phyloP scores from a whole-genome alignment of 345 rosid species.

The Zanthoxylum bungeanum region DNA sequence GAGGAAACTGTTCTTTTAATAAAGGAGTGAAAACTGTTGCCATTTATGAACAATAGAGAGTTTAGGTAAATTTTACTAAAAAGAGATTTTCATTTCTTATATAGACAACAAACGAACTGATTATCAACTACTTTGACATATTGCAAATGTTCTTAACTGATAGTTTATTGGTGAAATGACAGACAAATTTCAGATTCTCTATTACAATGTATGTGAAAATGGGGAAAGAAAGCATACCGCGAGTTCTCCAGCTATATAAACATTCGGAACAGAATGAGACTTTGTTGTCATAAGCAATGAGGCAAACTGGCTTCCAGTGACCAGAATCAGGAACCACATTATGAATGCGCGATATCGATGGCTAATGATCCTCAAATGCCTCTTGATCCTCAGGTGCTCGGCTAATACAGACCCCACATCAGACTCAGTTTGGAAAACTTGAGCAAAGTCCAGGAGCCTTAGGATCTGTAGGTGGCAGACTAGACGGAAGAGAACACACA shows the following conservation, averaged over 20 bases:
- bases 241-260: conserved; percentile 79
- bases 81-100: no score
- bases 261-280: conserved; percentile 43
- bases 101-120: no score
- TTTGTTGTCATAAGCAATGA: conserved; percentile 78
- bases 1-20: no score
- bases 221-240: conserved; percentile 49
- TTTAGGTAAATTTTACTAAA: neutral
- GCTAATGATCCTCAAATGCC: conserved; percentile 85
- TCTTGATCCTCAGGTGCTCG: conserved; percentile 84
- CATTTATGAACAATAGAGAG: neutral
- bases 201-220: neutral
- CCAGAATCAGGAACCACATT: conserved; percentile 54
- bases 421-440: conserved; percentile 65
- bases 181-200: no score
- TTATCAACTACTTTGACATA: neutral
- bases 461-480: conserved; percentile 94
- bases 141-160: neutral
- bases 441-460: conserved; percentile 79
- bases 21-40: neutral
- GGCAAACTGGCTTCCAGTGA: conserved; percentile 84
- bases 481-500: conserved; percentile 81
- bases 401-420: conserved; percentile 68
- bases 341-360: conserved; percentile 74
- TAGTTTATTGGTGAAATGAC: neutral